Percentiles rank a stretch among this genome's conserved stretches.
phyloP scores from a whole-genome alignment of 2,329 filamentous ascomycete species.

The Aureobasidium namibiae region DNA sequence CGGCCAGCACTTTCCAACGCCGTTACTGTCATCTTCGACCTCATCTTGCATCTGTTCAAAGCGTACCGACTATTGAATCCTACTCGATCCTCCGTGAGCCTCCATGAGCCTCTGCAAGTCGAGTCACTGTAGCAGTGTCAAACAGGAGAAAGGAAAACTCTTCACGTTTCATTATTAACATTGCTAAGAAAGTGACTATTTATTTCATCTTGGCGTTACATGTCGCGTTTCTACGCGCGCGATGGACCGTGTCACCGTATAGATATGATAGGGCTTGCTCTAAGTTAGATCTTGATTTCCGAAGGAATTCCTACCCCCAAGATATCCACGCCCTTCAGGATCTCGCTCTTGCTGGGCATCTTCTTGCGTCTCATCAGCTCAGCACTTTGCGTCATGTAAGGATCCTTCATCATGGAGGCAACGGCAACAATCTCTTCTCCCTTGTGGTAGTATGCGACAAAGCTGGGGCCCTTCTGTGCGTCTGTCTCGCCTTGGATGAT shows the following conservation, averaged over 20 bases:
- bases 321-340: conserved; percentile 53
- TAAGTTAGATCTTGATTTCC: conserved; percentile 38
- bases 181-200: background rate
- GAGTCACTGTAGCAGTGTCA: background rate
- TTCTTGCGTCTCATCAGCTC: conserved; percentile 75
- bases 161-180: conserved; percentile 8
- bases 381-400: conserved; percentile 70
- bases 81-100: background rate
- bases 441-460: conserved; percentile 81
- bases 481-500: conserved; percentile 69
- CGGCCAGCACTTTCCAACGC: background rate
- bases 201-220: conserved; percentile 10
- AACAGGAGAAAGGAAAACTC: background rate
- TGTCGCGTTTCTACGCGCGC: background rate
- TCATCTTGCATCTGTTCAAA: background rate
- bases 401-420: conserved; percentile 84
- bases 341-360: conserved; percentile 75
- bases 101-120: background rate
- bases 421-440: conserved; percentile 84
- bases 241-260: background rate
- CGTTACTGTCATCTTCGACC: background rate
- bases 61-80: conserved; percentile 2
- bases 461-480: conserved; percentile 54
- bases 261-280: too few relatives aligned
- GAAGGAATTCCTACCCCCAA: conserved; percentile 36